Base-by-base conservation (phyloP, 2,329 filamentous ascomycete species). In the Verticillium klebahnii region DNA sequence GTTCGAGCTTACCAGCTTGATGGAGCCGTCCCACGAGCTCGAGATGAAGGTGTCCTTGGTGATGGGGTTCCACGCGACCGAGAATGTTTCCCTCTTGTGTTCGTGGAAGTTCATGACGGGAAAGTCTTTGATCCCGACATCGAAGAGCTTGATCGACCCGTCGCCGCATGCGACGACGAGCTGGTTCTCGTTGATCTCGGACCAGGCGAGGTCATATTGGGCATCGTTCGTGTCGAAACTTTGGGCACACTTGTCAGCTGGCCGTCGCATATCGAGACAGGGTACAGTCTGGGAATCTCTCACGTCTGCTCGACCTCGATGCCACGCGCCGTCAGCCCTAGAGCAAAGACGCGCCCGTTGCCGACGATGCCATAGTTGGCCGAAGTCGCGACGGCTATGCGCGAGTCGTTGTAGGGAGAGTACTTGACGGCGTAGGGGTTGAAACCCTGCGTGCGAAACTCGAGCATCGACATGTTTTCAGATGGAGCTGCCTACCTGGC, bases 381-480 rank as follows among this genome's bases (percentile, higher is more conserved):
- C n/a, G 93, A 90, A 1, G 91, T 85, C 34, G 92, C 91, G 69
- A 97, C 93, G 62, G 94, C 94, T 66, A 99, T 87, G 66, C 93
- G 89, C 67, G 91, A 95, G 80, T 98, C 95, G 80, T 96, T 96
- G 81, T 97, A 99, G 7, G 95, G 95, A 61, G 94, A 98, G 82
- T 98, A 99, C 78, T 97, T 97, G 77, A 97, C 93, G 68, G 91
- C 92, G 78, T 96, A 97, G 70, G 93, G 93, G 76, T 98, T 97
- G 84, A 87, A 98, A 71, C 95, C 95, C 73, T 92, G 85, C 25
- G 95, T 98, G 66, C 91, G 90, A 79, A 91, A 98, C 78, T 97
- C 93, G 69, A 98, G 89, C 93, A 98, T 97, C 40, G 75, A 59
- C 58, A 59, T 59, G 40, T 7, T 59, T 34, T 23, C 6, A n/a